Percentiles rank a stretch among this genome's conserved stretches.
Conservation (phyloP, 2,329 filamentous ascomycete species). For the Pezicula radicicola region DNA sequence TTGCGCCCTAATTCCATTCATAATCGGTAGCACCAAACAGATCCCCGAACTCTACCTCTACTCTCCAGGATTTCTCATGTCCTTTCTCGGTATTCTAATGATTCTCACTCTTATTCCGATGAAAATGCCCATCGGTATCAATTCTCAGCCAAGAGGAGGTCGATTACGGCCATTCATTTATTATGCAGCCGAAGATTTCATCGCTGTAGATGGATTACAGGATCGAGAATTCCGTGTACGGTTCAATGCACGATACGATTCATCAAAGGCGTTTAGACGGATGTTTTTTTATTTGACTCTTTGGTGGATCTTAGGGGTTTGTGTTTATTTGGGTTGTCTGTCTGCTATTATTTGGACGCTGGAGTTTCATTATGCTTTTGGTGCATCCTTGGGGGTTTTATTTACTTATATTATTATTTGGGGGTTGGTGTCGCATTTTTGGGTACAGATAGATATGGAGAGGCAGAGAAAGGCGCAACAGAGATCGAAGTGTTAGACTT, state of each 20-base stretch:
- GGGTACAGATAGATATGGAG: constrained; percentile 13
- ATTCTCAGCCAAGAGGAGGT: constrained; percentile 17
- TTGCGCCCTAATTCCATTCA: constrained; percentile 18
- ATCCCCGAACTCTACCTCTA: constrained; percentile 20
- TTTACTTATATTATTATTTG: constrained; percentile 18
- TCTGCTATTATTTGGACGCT: constrained; percentile 19
- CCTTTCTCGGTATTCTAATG: constrained; percentile 74
- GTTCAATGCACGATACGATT: constrained; percentile 17
- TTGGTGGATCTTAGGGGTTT: constrained; percentile 17
- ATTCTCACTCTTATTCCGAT: constrained; percentile 80
- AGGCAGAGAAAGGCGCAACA: constrained; percentile 9
- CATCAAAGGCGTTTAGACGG: constrained; percentile 11
- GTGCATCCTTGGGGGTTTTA: constrained; percentile 11
- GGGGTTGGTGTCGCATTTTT: constrained; percentile 12
- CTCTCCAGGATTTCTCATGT: constrained; percentile 81
- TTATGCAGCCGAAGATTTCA: constrained; percentile 22
- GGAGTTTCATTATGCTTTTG: constrained; percentile 20
- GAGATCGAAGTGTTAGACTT: background rate
- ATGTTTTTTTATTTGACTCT: constrained; percentile 15
- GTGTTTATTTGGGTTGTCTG: constrained; percentile 15
- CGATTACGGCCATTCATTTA: constrained; percentile 18
- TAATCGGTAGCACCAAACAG: constrained; percentile 11
- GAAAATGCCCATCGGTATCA: constrained; percentile 42
- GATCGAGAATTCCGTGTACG: constrained; percentile 19
- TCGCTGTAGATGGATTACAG: constrained; percentile 20